Evolutionary conservation across 371 early-diverging fungal species (phyloP), one percentile per base, ranked within the genome.

Genomic region (Nematocida ironsii): DNA sequence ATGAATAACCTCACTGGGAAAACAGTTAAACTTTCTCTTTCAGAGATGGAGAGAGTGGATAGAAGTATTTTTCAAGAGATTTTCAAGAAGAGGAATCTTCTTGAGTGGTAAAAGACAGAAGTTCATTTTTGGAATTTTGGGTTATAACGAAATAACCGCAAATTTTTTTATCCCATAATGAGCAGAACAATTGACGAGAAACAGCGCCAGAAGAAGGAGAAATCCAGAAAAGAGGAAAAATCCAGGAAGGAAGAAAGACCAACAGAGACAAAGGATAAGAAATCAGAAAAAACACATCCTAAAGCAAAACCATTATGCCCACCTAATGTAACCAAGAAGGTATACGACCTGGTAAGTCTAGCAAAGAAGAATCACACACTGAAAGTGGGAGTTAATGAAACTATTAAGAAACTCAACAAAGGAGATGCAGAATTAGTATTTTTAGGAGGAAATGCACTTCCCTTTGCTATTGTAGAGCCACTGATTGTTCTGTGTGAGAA

Each of bases 321-420:
- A 83, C 90, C 95, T 73, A 88, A 90, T 75, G 90, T 95, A 75
- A 91, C 92, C 87, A 93, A 91, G 90, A 91, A 91, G 84, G 94
- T 97, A 83, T 91, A 95, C 81, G 95, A 94, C 85, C 89, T 96
- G 58, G 92, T 97, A 78, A 93, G 94, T 88, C 94, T 94, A 88
- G 94, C 95, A 50, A 91, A 94, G 60, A 94, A 94, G 89, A 94
- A 94, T 91, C 94, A 94, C 90, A 95, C 95, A 90, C 90, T 97
- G 78, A 95, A 93, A 90, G 95, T 93, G 91, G 99, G 99, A 84
- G 95, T 96, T 84, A 98, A 98, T 91, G 99, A 97, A 90, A 93
- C 94, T 39, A 96, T 96, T 85, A 98, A 98, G 91, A 94, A 95
- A 64, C 90, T 98, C 62, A 97, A 97, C 91, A 93, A 97, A 86